Percentiles rank a stretch among this genome's conserved stretches.
Conservation (phyloP, 164 flowering plant genomes). For the grape (Vitis vinifera) region ASM3070453v1 NC_081818.1:27906501-27907000, state of each 20-base stretch:
- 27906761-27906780: background rate
- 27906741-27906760: conserved; percentile 24
- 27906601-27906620: no score
- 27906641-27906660: no score
- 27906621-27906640: no score
- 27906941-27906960: conserved; percentile 73
- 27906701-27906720: conserved; percentile 12
- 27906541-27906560: no score
- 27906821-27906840: conserved; percentile 48
- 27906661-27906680: no score
- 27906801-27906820: conserved; percentile 4
- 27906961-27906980: conserved; percentile 47
- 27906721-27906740: background rate
- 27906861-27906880: conserved; percentile 91
- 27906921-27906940: conserved; percentile 67
- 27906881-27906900: conserved; percentile 90
- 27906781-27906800: background rate
- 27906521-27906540: no score
- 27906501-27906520: no score
- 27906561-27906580: no score
- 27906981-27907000: background rate
- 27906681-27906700: conserved; percentile 19
- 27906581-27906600: no score
- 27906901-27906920: conserved; percentile 83
- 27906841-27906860: conserved; percentile 28